Base-by-base conservation (phyloP, 2,329 filamentous ascomycete species). In the Arthrinium phaeospermum region DNA sequence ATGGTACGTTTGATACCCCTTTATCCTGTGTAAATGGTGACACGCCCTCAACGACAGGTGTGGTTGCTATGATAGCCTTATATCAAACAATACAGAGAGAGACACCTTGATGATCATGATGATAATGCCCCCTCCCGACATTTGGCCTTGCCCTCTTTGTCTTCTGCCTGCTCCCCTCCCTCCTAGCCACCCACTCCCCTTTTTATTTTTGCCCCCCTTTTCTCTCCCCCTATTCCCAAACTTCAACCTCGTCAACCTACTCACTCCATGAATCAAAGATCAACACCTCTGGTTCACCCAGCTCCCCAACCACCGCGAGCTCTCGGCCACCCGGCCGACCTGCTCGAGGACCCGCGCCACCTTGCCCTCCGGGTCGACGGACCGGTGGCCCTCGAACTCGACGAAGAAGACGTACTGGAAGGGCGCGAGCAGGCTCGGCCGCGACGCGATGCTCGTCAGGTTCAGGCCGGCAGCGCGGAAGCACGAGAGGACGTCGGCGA, bases 361-460 rank as follows among this genome's bases (percentile, higher is more conserved):
- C 73, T 86, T 85, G 4, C 86, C 88, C 70, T 87, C 85, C 2
- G 86, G 85, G 76, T 90, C 90, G 68, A 83, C 81, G 71, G 81
- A 77, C 75, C 83, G 84, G 80, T 90, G 87, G 1, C 93, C 92
- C 80, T 93, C 89, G 77, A 97, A 95, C 85, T 98, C 96, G 44
- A 98, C 91, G 80, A 98, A 95, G 84, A 98, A 98, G 49, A 98
- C 89, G 83, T 98, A 98, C 80, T 97, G 91, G 90, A 97, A 98
- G 27, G 93, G 90, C 76, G 86, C 84, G 51, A 88, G 85, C 71
- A 93, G 88, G 77, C 93, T 95, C 6, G 96, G 96, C 75, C 96
- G 85, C 75, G 93, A 95, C 80, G 95, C 95, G 82, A 98, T 97
- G 81, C 92, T 96, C 44, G 95, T 98, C 76, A 98, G 84, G 80